Evolutionary conservation across 1,139 yeast species (phyloP).

Genomic region (Suhomyces panamericanus): DNA sequence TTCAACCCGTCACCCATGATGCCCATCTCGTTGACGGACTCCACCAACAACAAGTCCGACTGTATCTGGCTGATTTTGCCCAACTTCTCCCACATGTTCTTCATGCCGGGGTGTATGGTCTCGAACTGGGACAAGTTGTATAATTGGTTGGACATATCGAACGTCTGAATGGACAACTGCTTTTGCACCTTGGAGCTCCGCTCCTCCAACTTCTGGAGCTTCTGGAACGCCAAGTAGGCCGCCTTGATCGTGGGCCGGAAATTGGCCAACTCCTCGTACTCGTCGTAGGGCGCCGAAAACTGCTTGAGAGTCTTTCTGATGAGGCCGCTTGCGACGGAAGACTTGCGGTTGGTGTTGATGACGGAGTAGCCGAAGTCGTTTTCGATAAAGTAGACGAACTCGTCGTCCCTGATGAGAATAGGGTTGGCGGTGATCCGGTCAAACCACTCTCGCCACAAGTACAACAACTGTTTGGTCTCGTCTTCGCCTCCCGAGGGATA

Average conservation of each 20-base stretch:
- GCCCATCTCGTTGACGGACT: slow-evolving; percentile 73
- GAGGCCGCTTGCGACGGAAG: slow-evolving; percentile 76
- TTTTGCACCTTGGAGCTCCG: slow-evolving; percentile 56
- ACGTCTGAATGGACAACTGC: slow-evolving; percentile 54
- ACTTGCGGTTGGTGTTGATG: slow-evolving; percentile 53
- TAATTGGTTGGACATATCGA: slow-evolving; percentile 66
- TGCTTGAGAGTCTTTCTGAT: slow-evolving; percentile 89
- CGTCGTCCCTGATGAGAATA: slow-evolving; percentile 80
- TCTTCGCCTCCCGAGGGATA: slow-evolving; percentile 86
- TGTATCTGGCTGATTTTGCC: slow-evolving; percentile 66
- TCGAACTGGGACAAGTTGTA: slow-evolving; percentile 52
- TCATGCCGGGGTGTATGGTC: slow-evolving; percentile 60
- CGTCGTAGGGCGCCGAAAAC: slow-evolving; percentile 88
- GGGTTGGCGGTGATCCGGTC: slow-evolving; percentile 74
- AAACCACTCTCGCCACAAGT: slow-evolving; percentile 83
- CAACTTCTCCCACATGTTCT: slow-evolving; percentile 77
- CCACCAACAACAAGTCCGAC: slow-evolving; percentile 76
- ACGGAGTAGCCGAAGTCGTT: slow-evolving; percentile 83
- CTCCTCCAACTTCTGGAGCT: slow-evolving; percentile 56
- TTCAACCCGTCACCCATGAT: slow-evolving; percentile 75
- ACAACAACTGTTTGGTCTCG: slow-evolving; percentile 59
- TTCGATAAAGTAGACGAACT: slow-evolving; percentile 82
- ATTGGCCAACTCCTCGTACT: slow-evolving; percentile 72
- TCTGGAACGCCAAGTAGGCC: slow-evolving; percentile 62
- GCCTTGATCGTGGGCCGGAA: slow-evolving; percentile 85